Percentiles rank a stretch among this genome's conserved stretches.
phyloP scores from a whole-genome alignment of 2,329 filamentous ascomycete genomes.

The Arthroderma sp. region DNA sequence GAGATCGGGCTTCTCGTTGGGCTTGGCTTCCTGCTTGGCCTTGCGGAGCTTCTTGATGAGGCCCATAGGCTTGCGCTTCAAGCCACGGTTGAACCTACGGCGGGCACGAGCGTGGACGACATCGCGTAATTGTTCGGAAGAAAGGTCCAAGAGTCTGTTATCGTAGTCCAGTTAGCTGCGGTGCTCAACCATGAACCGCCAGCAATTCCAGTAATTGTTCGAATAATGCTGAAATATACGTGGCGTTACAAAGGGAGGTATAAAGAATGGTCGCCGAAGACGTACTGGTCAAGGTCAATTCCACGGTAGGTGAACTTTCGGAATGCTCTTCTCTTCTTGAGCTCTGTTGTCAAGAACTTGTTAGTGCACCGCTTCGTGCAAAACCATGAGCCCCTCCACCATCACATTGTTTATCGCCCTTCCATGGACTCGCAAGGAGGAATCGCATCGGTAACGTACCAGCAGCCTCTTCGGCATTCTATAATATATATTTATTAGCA shows the following conservation, averaged over 20 bases:
- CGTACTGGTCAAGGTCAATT: constrained; percentile 98
- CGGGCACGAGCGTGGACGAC: constrained; percentile 98
- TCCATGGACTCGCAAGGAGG: background rate
- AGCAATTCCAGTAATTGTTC: background rate
- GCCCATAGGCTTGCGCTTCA: constrained; percentile 99
- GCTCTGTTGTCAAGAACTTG: constrained; percentile 43
- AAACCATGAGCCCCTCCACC: background rate
- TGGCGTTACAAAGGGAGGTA: background rate
- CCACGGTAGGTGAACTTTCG: constrained; percentile 99
- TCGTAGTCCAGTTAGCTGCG: constrained; percentile 7
- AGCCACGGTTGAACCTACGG: constrained; percentile 97
- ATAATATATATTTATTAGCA: constrained; percentile 22
- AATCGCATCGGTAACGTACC: constrained; percentile 36
- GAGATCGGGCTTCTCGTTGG: constrained; percentile 98
- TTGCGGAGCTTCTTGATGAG: constrained; percentile 99
- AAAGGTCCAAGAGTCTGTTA: constrained; percentile 88
- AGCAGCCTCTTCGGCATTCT: constrained; percentile 96
- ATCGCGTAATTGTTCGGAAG: constrained; percentile 96
- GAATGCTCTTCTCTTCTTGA: constrained; percentile 99
- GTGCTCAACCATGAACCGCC: constrained; percentile 1
- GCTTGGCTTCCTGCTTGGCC: constrained; percentile 96
- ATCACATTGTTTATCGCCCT: background rate
- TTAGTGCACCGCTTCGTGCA: background rate
- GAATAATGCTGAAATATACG: background rate
- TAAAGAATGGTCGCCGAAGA: constrained; percentile 14